A percentile compares a stretch with the other conserved stretches of the same genome.
Evolutionary conservation across 306 rosid species (phyloP).

Genomic region (Medicago lupulina): DNA sequence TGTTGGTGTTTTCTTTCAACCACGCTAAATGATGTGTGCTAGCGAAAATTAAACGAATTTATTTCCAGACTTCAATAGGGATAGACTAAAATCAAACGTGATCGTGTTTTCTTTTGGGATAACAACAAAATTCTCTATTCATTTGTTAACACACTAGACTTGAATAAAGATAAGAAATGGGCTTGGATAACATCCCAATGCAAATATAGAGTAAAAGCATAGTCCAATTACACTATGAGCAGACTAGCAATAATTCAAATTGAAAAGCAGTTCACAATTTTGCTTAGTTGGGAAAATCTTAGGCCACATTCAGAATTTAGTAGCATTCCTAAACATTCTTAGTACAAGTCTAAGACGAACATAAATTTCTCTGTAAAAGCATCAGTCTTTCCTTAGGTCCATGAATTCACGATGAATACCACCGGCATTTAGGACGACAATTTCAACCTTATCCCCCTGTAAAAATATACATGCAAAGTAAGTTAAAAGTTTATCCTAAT

Average conservation of each 20-base stretch:
- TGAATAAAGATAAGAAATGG: background rate
- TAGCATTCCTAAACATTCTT: background rate
- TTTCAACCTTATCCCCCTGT: constrained; percentile 15
- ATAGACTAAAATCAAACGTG: too few species aligned
- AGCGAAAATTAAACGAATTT: background rate
- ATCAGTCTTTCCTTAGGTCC: constrained; percentile 11
- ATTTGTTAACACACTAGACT: background rate
- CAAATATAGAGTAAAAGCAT: background rate
- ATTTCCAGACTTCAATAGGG: too few species aligned
- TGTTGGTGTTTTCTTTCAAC: too few species aligned
- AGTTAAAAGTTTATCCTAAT: background rate
- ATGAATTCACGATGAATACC: constrained; percentile 1
- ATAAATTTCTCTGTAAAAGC: background rate
- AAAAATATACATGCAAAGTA: background rate
- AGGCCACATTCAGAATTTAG: background rate
- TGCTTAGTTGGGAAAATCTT: background rate
- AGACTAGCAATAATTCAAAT: background rate
- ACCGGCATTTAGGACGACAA: background rate
- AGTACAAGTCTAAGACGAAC: background rate
- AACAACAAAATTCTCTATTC: background rate
- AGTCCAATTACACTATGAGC: background rate
- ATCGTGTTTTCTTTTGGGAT: background rate
- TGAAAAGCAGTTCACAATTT: background rate
- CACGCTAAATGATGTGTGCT: background rate
- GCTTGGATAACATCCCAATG: background rate